Conservation (phyloP, 352 stramenopile genomes). For the Globisporangium echinulatum region DNA sequence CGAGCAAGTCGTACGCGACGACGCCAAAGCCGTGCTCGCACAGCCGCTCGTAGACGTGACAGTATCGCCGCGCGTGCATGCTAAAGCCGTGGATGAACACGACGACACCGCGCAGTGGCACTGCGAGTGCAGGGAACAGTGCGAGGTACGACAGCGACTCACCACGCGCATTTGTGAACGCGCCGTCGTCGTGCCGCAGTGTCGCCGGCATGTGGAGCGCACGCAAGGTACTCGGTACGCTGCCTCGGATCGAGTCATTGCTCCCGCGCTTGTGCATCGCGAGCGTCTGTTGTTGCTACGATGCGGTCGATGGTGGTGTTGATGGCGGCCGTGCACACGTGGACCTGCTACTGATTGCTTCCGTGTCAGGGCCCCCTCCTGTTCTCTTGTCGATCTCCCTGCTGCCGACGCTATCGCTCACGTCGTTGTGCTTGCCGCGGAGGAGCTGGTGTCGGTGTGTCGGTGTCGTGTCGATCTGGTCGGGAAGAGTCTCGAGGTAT, state of each 20-base stretch:
- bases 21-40: slow-evolving; percentile 34
- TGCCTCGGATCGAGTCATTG: slow-evolving; percentile 6
- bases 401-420: no score
- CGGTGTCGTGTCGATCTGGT: no score
- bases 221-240: slow-evolving; percentile 15
- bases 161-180: slow-evolving; percentile 30
- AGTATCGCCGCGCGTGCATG: slow-evolving; percentile 40
- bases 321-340: no score
- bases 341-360: no score
- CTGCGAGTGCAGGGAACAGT: slow-evolving; percentile 21
- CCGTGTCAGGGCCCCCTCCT: no score
- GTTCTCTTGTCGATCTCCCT: no score
- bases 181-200: slow-evolving; percentile 26
- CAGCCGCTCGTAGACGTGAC: slow-evolving; percentile 34
- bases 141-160: slow-evolving; percentile 35
- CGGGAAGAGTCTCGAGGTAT: no score
- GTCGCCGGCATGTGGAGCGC: slow-evolving; percentile 28
- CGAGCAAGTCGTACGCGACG: slow-evolving; percentile 39
- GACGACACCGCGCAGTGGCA: slow-evolving; percentile 27
- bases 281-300: no score
- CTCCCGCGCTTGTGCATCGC: not conserved
- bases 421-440: no score
- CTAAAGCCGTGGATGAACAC: slow-evolving; percentile 47
- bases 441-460: no score
- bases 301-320: no score